Evolutionary conservation across 2,329 filamentous ascomycete genomes (phyloP).

Genomic region (Pseudogymnoascus pannorum): DNA sequence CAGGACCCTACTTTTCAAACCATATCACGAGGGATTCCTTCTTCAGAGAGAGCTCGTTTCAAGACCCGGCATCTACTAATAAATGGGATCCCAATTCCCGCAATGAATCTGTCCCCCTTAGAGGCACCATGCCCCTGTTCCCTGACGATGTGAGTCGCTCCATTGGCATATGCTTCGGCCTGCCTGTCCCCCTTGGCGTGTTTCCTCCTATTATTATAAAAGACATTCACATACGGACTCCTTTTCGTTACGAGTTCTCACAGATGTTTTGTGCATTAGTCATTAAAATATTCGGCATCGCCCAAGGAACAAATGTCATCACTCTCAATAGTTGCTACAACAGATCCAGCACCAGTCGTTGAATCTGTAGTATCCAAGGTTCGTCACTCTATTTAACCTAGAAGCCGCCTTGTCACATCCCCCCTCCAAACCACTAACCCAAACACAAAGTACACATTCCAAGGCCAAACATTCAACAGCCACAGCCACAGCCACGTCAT

Average conservation of each 20-base stretch:
- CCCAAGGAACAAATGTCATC: not conserved
- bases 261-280: not conserved
- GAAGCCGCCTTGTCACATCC: not conserved
- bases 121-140: too few species aligned
- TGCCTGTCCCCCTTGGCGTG: not conserved
- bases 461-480: not conserved
- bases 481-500: not conserved
- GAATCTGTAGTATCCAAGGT: not conserved
- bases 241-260: not conserved
- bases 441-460: not conserved
- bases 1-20: too few species aligned
- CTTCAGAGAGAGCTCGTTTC: too few species aligned
- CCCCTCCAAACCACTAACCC: not conserved
- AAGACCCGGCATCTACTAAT: too few species aligned
- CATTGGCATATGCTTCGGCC: not conserved
- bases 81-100: too few species aligned
- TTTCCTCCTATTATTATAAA: not conserved
- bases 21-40: too few species aligned
- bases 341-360: not conserved
- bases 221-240: not conserved
- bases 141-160: too few species aligned
- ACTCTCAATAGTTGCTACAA: not conserved
- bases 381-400: not conserved
- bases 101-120: not conserved
- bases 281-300: not conserved